A percentile compares a stretch with the other conserved stretches of the same genome.
These are phyloP conservation scores for Annulohypoxylon stygium DNA, from an alignment of 495 filamentous ascomycete genomes.

Conservation along the genomic window DNA sequence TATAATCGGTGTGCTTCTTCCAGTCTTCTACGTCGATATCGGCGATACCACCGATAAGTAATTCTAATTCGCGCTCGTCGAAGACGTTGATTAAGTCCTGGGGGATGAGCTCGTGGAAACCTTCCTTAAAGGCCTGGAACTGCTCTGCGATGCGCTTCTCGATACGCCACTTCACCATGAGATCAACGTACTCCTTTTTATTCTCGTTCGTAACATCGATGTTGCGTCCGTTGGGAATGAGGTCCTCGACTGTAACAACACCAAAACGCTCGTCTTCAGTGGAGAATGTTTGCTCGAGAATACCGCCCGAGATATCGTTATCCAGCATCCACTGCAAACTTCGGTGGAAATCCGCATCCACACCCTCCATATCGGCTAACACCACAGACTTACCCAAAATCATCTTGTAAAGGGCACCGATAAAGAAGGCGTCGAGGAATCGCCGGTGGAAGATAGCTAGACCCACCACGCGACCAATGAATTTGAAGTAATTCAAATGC, in stretches of 20 bases:
- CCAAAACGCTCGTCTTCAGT: constrained; percentile 98
- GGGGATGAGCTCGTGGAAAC: constrained; percentile 97
- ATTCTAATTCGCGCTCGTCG: constrained; percentile 95
- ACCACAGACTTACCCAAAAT: constrained; percentile 92
- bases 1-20: constrained; percentile 99
- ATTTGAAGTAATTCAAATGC: constrained; percentile 99
- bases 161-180: constrained; percentile 99
- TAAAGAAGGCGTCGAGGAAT: constrained; percentile 99
- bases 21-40: constrained; percentile 99
- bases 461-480: constrained; percentile 98
- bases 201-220: constrained; percentile 98
- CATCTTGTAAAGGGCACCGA: constrained; percentile 99
- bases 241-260: constrained; percentile 88
- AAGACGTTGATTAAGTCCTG: constrained; percentile 98
- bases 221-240: constrained; percentile 90
- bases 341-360: constrained; percentile 96
- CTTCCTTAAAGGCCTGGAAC: constrained; percentile 96
- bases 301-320: constrained; percentile 90
- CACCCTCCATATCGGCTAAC: constrained; percentile 97
- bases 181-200: constrained; percentile 93
- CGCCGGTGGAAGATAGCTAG: constrained; percentile 98
- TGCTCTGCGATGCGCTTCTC: constrained; percentile 98
- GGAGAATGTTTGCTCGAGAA: constrained; percentile 93
- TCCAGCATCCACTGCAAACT: constrained; percentile 97
- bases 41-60: constrained; percentile 98